Evolutionary conservation across 192 early-diverging fungal genomes (phyloP), one percentile per base, ranked within the genome.

Genomic region (Coemansia erecta): DNA sequence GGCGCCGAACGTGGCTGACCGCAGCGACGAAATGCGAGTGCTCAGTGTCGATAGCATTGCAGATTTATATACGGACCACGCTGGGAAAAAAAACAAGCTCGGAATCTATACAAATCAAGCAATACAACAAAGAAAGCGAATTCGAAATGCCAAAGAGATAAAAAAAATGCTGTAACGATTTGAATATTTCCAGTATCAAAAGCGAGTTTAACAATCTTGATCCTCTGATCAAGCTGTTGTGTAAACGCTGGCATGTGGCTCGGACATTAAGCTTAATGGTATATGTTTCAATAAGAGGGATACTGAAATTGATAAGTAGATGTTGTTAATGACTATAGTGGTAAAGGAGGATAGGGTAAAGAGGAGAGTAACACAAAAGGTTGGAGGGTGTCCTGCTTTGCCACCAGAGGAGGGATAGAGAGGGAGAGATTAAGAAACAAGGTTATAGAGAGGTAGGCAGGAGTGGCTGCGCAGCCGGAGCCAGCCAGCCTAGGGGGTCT

Each of bases 401-500:
- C 35, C 35, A 37, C 35, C 35, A 35, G 19, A 48, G 22, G 7
- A 48, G 46, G 19, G 46, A 45, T 10, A 44, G 40, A 58, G 18
- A 59, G 28, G 40, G 28, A 35, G 39, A 48, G 60, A 57, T 14
- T 39, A 43, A 33, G n/a, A 57, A 43, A 56, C 31, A 56, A 55
- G 23, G 28, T 17, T 51, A 41, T 21, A 35, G 42, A 43, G 23
- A 43, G 41, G 10, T 44, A 62, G 53, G 45, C 8, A 11, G 35
- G 6, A 37, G 35, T 37, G 35, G 35, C 35, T 37, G 35, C 10
- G 35, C 35, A 37, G 35, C 14, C 54, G 37, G 43, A 53, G 28
- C 9, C 17, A 53, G 28, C 9, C 17, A 40, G 21, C 48, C 70
- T 63, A 83, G 11, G 78, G 73, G 15, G 77, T 73, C 75, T 88